Base-by-base conservation (phyloP, 1,284 basidiomycete genomes). In the Fomitopsis betulina region DNA sequence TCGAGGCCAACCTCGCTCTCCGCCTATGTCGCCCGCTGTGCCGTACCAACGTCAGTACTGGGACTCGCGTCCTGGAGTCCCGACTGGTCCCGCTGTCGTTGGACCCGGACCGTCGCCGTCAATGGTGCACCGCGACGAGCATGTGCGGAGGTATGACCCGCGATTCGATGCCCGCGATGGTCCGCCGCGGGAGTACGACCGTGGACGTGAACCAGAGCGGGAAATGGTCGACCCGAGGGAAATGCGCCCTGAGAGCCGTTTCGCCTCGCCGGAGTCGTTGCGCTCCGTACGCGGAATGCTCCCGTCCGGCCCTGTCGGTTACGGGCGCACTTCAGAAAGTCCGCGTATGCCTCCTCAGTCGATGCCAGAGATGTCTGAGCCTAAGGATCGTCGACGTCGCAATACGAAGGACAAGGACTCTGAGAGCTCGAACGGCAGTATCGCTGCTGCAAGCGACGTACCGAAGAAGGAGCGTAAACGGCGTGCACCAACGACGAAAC, bases 1-100 rank as follows among this genome's bases (percentile, higher is more conserved):
- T 17, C 68, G 68, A 39, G 61, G 62, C 7, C 66, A 67, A 30
- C 70, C 71, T 30, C 70, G 70, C 40, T 70, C 67, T 49, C 79
- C 80, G 53, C 73, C 82, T 43, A 76, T 80, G 5, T 87, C 85
- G 0, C 84, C 85, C 74, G 0, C 84, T 82, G 53, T 65, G 65
- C 9, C 62, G 0, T 67, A 64, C 35, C 60, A 58, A 9, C 59
- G 63, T 9, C 59, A 55, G 47, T 67, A 70, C 54, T 71, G 70
- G 71, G 70, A 72, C 47, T 49, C 64, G 52, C 60, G 57, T 53
- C 58, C 45, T 25, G 57, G 60, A n/a, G 56, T 54, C 12, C 56
- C 62, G 8, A 15, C 45, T 12, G 63, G 62, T 15, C 65, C 63
- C 21, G 65, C 58, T 23, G 63, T 23, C 49, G 57, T 57, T 58